Base-by-base conservation (phyloP, 768 basidiomycete species). In the Boletus reticulatus region DNA sequence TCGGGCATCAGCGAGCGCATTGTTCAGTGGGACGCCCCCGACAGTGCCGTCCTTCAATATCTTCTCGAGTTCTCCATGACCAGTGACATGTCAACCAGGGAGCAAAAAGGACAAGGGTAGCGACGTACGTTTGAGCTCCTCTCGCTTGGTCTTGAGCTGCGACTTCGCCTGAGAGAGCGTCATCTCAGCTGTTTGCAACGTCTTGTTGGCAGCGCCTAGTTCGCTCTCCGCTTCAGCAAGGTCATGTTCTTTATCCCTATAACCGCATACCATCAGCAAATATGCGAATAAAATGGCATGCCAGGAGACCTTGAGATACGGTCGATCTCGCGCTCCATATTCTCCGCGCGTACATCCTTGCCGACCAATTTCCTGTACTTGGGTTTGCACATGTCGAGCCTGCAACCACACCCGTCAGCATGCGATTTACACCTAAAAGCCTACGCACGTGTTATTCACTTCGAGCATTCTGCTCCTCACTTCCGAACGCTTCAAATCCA, bases 301-400 rank as follows among this genome's bases (percentile, higher is more conserved):
- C 11, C 19, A n/a, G 16, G n/a, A 66, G 50, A 94, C 92, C 73
- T 67, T 11, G 78, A 70, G 9, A 83, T 66, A 17, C 78, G 76
- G 22, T 87, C 84, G 6, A 91, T 77, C 53, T 90, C 87, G 17
- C 76, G 76, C 61, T 96, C 94, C 76, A 96, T 88, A 1, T 78
- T 83, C 10, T 85, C 85, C 1, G 77, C 73, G 7, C 77, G 75
- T 0, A 85, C 76, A 38, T 88, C 82, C 41, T 72, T 73, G 14
- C 84, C 85, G n/a, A 87, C 74, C 11, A 91, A 67, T 56, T 86
- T 83, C 38, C 78, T 81, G 64, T 85, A 88, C 66, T 84, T 87
- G 47, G 72, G 69, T 43, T 80, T 82, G 48, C 81, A 80, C 45
- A 79, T 68, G 24, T 85, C 81, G 19, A 94, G 70, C 48, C 95